Evolutionary conservation across 129 eudicot species (phyloP).

Genomic region (Glebionis coronaria): DNA sequence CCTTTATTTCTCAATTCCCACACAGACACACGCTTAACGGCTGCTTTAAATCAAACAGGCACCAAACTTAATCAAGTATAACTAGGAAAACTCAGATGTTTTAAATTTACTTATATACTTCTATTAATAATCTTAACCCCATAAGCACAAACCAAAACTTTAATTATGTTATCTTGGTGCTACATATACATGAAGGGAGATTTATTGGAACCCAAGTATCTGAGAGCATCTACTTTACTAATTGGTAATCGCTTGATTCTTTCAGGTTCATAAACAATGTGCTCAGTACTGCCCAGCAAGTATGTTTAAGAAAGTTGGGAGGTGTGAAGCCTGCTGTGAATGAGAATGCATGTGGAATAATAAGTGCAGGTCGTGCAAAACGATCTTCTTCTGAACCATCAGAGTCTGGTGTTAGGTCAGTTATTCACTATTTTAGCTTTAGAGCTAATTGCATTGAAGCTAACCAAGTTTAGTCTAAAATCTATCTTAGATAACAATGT

Average conservation of each 20-base stretch:
- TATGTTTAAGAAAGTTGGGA: slow-evolving; percentile 88
- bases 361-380: slow-evolving; percentile 94
- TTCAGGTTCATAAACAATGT: slow-evolving; percentile 90
- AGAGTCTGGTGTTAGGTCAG: slow-evolving; percentile 75
- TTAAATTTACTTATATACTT: too few species aligned
- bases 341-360: slow-evolving; percentile 84
- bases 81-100: too few species aligned
- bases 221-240: not conserved
- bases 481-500: too few species aligned
- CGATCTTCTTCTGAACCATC: slow-evolving; percentile 62
- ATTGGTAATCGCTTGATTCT: slow-evolving; percentile 4
- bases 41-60: too few species aligned
- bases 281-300: slow-evolving; percentile 92
- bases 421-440: slow-evolving; percentile 9
- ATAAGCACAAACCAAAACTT: too few species aligned
- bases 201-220: slow-evolving; percentile 3
- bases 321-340: slow-evolving; percentile 89
- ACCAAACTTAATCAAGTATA: too few species aligned
- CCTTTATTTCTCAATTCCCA: too few species aligned
- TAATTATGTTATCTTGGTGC: not conserved
- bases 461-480: too few species aligned
- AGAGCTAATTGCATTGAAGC: not conserved
- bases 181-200: not conserved
- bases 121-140: too few species aligned
- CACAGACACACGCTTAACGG: too few species aligned